Base-by-base conservation (phyloP, 2,329 filamentous ascomycete genomes). In the Coniochaeta prunicola region DNA sequence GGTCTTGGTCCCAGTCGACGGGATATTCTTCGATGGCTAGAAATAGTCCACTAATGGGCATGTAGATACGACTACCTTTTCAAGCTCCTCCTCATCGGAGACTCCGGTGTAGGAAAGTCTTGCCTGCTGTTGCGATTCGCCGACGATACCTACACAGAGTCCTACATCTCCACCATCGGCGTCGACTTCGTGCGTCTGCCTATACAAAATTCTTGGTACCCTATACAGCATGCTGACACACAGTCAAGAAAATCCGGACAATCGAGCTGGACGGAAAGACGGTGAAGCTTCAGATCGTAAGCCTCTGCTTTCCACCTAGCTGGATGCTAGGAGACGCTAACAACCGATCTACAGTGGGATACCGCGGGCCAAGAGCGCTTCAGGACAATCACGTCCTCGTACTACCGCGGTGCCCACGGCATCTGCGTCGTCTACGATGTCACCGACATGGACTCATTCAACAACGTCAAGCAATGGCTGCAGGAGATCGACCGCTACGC, bases 371-470 rank as follows among this genome's bases (percentile, higher is more conserved):
- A 99, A 80, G 94, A 99, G 80, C 92, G 94, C 72, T 99, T 99
- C 91, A 89, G 94, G 76, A 99, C 94, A 70, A 99, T 99, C 81
- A 99, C 94, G 63, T 97, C 93, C 45, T 97, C 94, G 62, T 99
- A 99, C 85, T 99, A 99, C 84, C 91, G 94, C 73, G 94, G 94
- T 71, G 94, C 94, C 67, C 94, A 97, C 80, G 94, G 94, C 70
- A 99, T 99, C 80, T 99, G 94, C 80, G 93, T 99, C 68, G 94
- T 99, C 74, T 99, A 97, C 85, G 94, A 99, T 87, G 94, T 99
- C 73, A 99, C 94, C 67, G 94, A 99, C 76, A 97, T 97, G 93
- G 94, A 97, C 77, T 96, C 91, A 31, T 99, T 99, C 91, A 97
- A 99, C 88, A 99, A 97, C 81, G 94, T 99, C 71, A 97, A 99